A percentile compares a stretch with the other conserved stretches of the same genome.
These are phyloP conservation scores for Leptographium galeiforme DNA, from an alignment of 2,329 filamentous ascomycete genomes.

Conservation along the genomic window DNA sequence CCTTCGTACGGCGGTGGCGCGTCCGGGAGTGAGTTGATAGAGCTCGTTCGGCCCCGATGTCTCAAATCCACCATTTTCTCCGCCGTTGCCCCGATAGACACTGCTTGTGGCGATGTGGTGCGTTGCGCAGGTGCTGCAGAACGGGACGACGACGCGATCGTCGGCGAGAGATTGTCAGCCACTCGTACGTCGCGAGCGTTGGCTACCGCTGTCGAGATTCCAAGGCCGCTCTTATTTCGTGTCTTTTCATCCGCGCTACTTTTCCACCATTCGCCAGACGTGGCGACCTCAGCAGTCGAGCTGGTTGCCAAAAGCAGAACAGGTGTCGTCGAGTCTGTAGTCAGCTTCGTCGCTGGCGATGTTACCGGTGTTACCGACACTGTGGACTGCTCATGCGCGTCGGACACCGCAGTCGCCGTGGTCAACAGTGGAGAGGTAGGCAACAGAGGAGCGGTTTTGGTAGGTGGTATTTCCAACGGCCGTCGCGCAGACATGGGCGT, in stretches of 20 bases:
- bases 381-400: background rate
- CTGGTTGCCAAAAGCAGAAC: background rate
- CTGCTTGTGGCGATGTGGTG: background rate
- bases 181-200: conserved; percentile 7
- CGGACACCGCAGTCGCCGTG: background rate
- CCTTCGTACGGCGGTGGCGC: conserved; percentile 43
- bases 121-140: conserved; percentile 7
- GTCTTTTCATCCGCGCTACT: conserved; percentile 14
- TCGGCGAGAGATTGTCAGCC: conserved; percentile 4
- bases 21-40: background rate
- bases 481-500: conserved; percentile 4
- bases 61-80: background rate
- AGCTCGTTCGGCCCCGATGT: background rate
- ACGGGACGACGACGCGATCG: conserved; percentile 17
- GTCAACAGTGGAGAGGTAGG: background rate
- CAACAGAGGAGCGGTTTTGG: background rate
- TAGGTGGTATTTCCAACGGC: background rate
- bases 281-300: background rate
- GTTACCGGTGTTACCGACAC: conserved; percentile 7
- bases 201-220: conserved; percentile 8
- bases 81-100: conserved; percentile 3
- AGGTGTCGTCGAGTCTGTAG: background rate
- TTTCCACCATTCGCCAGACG: conserved; percentile 25
- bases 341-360: background rate
- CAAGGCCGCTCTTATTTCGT: conserved; percentile 9